phyloP scores from a whole-genome alignment of 2,329 filamentous ascomycete species.

The Aspergillus neoniger region DNA sequence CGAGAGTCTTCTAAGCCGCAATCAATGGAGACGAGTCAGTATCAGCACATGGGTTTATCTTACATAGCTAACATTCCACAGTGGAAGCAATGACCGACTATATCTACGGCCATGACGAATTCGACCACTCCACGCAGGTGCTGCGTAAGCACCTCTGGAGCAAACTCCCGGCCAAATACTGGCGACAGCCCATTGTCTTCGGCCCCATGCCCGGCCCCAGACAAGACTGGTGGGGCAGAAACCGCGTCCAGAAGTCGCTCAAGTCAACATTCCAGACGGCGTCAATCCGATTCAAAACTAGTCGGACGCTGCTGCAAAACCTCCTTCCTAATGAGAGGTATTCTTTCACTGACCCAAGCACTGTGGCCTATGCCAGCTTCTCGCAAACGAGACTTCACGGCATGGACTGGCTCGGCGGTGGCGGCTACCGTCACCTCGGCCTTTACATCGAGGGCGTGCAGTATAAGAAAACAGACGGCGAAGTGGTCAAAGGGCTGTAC shows the following conservation, averaged over 20 bases:
- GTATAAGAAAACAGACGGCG: slow-evolving; percentile 55
- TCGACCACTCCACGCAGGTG: slow-evolving; percentile 54
- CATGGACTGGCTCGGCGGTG: slow-evolving; percentile 63
- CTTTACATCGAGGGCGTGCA: slow-evolving; percentile 65
- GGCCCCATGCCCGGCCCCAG: slow-evolving; percentile 52
- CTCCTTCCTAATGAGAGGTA: slow-evolving; percentile 49
- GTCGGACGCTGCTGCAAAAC: slow-evolving; percentile 52
- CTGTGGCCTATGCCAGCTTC: slow-evolving; percentile 48
- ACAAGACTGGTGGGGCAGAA: slow-evolving; percentile 33
- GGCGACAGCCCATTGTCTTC: slow-evolving; percentile 50
- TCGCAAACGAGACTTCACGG: slow-evolving; percentile 49
- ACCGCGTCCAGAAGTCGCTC: slow-evolving; percentile 25
- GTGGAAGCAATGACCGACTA: slow-evolving; percentile 36
- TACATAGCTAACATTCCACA: slow-evolving; percentile 1
- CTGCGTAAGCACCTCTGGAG: slow-evolving; percentile 52
- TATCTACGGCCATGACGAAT: slow-evolving; percentile 63
- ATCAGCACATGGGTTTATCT: too few species aligned
- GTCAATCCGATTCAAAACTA: slow-evolving; percentile 55
- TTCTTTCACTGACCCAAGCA: slow-evolving; percentile 47
- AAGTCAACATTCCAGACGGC: slow-evolving; percentile 48
- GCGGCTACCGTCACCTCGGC: slow-evolving; percentile 60
- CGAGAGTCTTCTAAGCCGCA: slow-evolving; percentile 44
- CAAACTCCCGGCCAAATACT: slow-evolving; percentile 45
- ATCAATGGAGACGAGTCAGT: slow-evolving; percentile 18
- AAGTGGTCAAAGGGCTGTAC: slow-evolving; percentile 54